These are phyloP conservation scores for Gossypium lobatum DNA, from an alignment of 441 rosid genomes.

Conservation along the genomic window DNA sequence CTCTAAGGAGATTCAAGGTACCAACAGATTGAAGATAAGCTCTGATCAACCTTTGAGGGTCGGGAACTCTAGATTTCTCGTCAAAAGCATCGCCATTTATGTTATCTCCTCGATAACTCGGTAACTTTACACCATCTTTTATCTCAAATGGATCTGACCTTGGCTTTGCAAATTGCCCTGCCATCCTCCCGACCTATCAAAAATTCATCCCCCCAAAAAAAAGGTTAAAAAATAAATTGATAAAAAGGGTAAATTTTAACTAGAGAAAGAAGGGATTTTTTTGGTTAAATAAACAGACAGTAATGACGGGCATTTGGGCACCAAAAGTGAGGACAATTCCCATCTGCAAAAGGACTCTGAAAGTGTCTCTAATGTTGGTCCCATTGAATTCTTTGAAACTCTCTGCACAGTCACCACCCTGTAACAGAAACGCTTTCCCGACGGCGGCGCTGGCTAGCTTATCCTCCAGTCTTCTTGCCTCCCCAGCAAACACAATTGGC, in stretches of 20 bases:
- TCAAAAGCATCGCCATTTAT: conserved; percentile 73
- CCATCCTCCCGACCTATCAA: conserved; percentile 53
- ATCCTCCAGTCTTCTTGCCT: conserved; percentile 66
- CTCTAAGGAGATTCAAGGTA: conserved; percentile 49
- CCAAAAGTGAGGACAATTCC: conserved; percentile 52
- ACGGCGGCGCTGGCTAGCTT: conserved; percentile 47
- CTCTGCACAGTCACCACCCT: conserved; percentile 60
- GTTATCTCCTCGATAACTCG: conserved; percentile 78
- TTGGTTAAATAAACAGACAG: conserved; percentile 18
- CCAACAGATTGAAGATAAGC: conserved; percentile 52
- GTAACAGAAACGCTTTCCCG: conserved; percentile 45
- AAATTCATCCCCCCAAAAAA: too few species aligned
- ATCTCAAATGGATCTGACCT: conserved; percentile 44
- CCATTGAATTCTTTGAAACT: conserved; percentile 52
- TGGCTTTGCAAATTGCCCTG: conserved; percentile 75
- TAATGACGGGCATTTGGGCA: conserved; percentile 51
- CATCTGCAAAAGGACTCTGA: conserved; percentile 51
- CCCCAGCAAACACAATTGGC: conserved; percentile 74
- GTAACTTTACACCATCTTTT: conserved; percentile 53
- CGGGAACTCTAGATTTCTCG: conserved; percentile 62
- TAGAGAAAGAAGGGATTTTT: background rate
- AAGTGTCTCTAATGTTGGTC: conserved; percentile 47
- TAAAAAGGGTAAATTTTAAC: background rate
- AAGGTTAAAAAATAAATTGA: background rate
- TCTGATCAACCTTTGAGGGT: conserved; percentile 52